Conservation (phyloP, 345 rosid genomes). For the Ricinus communis region DNA sequence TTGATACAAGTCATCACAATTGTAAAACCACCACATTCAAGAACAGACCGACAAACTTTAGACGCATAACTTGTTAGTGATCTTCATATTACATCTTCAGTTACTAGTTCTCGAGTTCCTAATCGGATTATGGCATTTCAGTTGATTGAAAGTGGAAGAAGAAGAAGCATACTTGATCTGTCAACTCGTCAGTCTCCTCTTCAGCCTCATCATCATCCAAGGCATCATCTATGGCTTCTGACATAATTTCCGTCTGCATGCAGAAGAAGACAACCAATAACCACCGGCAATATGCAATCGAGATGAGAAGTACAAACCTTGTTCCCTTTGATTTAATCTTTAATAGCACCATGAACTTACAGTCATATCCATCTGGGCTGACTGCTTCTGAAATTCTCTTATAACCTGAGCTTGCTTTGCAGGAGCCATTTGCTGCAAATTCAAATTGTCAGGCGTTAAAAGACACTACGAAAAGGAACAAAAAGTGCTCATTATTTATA, state of each 20-base stretch:
- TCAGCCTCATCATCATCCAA: slow-evolving; percentile 93
- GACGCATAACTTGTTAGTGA: no score
- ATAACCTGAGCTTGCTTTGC: slow-evolving; percentile 76
- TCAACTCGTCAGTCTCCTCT: slow-evolving; percentile 91
- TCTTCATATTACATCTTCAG: neutral
- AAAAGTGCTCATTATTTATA: neutral
- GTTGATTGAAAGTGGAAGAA: neutral
- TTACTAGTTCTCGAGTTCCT: neutral
- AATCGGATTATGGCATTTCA: no score
- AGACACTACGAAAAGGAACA: neutral
- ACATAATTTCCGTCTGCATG: slow-evolving; percentile 93
- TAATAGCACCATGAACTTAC: slow-evolving; percentile 47
- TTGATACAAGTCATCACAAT: neutral
- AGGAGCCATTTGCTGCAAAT: slow-evolving; percentile 91
- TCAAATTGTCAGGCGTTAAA: slow-evolving; percentile 11
- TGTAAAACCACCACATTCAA: neutral
- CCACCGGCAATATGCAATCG: slow-evolving; percentile 12
- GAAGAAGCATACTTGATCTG: slow-evolving; percentile 62
- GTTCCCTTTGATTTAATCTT: slow-evolving; percentile 6
- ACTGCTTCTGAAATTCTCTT: slow-evolving; percentile 86
- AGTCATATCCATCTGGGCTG: slow-evolving; percentile 96
- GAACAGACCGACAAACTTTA: neutral
- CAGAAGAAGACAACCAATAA: slow-evolving; percentile 22
- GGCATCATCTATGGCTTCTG: slow-evolving; percentile 84
- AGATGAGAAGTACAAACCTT: slow-evolving; percentile 4